Evolutionary conservation across 2,329 filamentous ascomycete genomes (phyloP).

Genomic region (Arthroderma sp.): DNA sequence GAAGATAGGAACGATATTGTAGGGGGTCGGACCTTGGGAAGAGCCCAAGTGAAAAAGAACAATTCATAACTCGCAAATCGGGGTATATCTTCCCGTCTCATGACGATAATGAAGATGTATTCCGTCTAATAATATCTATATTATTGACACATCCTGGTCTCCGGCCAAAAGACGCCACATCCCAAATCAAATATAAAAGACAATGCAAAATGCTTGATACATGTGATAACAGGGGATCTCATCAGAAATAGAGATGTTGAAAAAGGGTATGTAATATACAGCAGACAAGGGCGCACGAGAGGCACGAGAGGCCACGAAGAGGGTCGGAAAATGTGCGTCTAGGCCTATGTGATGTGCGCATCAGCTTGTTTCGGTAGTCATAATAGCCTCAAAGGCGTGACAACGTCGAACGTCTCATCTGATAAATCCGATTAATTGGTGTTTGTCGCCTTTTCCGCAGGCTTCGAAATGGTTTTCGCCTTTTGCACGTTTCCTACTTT

Average conservation of each 20-base stretch:
- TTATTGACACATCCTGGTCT: background rate
- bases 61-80: too few relatives aligned
- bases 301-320: background rate
- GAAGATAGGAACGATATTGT: background rate
- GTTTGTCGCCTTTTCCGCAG: background rate
- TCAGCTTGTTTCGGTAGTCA: background rate
- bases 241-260: background rate
- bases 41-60: too few relatives aligned
- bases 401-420: background rate
- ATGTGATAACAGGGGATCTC: background rate
- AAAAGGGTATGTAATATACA: conserved; percentile 4
- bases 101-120: background rate
- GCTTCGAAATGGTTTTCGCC: background rate
- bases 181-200: background rate
- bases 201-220: background rate
- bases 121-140: background rate
- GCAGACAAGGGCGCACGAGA: background rate
- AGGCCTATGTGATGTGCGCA: background rate
- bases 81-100: background rate
- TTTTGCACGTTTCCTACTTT: conserved; percentile 14
- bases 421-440: background rate
- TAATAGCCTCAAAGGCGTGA: background rate
- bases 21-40: too few relatives aligned
- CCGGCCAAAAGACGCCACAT: conserved; percentile 1
- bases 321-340: background rate